Evolutionary conservation across 306 rosid species (phyloP), one percentile per base, ranked within the genome.

Genomic region (Gleditsia sinensis): DNA sequence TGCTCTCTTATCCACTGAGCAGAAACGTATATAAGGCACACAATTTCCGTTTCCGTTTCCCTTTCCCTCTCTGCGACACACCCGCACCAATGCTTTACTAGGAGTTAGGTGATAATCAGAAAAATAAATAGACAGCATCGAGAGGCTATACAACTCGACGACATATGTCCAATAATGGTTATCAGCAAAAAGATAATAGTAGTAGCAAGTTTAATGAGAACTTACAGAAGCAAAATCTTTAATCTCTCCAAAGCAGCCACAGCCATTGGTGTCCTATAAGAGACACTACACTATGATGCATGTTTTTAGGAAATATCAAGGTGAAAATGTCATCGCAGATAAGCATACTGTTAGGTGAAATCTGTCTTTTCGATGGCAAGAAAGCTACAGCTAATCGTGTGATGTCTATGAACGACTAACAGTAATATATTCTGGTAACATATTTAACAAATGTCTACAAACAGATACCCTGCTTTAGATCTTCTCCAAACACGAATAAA

Each of bases 241-340:
- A 88, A 75, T 84, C 89, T 90, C 71, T 84, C 89, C 74, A 83
- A 66, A 9, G 89, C 89, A 68, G 89, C 91, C 59, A 87, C 96
- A 60, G 92, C n/a, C n/a, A n/a, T n/a, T n/a, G n/a, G n/a, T n/a
- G n/a, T n/a, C n/a, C n/a, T 87, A 70, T 75, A 50, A 30, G 42
- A 78, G 32, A 60, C 74, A 56, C 68, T 34, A 45, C 23, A 45
- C 23, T 37, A 64, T 21, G 2, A 53, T 19, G 28, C 55, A 50
- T 42, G 12, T 23, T 5, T 19, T 9, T 62, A 30, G 17, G 21
- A 53, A 30, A 55, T 9, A 32, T n/a, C 50, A 65, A 61, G 58
- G 25, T 58, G 6, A 78, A 66, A 20, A 39, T 13, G 3, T 28
- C 33, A 16, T 71, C 36, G n/a, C 42, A 30, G 6, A 21, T 17